Conservation (phyloP, 768 basidiomycete species). For the Xerocomellus dryophilus region DNA sequence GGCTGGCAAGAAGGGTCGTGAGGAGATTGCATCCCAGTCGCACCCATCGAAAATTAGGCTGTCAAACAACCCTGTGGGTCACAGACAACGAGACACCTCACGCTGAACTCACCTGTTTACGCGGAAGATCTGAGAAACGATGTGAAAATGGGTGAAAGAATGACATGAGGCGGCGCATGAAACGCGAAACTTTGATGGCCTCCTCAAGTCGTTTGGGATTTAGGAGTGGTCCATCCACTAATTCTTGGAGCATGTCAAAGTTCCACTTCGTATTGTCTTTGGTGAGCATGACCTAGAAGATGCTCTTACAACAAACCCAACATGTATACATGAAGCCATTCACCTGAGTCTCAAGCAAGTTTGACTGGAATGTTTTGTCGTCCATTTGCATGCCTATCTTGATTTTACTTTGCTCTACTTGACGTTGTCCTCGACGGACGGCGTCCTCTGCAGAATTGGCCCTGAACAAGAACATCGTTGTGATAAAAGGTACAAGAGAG, state of each 20-base stretch:
- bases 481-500: not conserved
- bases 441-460: conserved; percentile 85
- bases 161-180: conserved; percentile 83
- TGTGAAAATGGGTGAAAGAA: conserved; percentile 92
- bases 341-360: conserved; percentile 84
- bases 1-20: conserved; percentile 75
- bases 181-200: conserved; percentile 85
- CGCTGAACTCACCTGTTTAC: conserved; percentile 50
- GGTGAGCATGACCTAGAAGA: conserved; percentile 69
- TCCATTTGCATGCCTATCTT: conserved; percentile 94
- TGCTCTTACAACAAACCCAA: not conserved
- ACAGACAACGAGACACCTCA: not conserved
- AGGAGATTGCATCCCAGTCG: conserved; percentile 79
- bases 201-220: conserved; percentile 94
- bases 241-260: conserved; percentile 81
- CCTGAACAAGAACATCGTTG: conserved; percentile 32
- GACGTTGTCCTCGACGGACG: conserved; percentile 81
- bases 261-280: conserved; percentile 94
- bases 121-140: conserved; percentile 80
- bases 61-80: not conserved
- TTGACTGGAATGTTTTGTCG: conserved; percentile 84
- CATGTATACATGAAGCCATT: conserved; percentile 8
- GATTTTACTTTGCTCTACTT: conserved; percentile 86
- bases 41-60: conserved; percentile 86
- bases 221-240: conserved; percentile 88